Evolutionary conservation across 2,329 filamentous ascomycete genomes (phyloP).

Genomic region (Claviceps sp.): DNA sequence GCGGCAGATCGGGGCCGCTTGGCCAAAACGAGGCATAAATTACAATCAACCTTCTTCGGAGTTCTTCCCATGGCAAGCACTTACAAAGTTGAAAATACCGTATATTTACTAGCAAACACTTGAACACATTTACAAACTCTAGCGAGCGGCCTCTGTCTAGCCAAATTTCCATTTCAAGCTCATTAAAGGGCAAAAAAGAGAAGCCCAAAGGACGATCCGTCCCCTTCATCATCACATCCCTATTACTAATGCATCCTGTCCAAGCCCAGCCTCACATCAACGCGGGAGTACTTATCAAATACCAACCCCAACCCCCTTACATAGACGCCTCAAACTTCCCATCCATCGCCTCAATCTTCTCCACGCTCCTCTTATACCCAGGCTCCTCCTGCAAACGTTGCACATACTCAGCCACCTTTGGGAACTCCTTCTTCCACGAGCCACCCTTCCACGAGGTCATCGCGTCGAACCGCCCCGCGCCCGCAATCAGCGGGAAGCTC

Average conservation of each 20-base stretch:
- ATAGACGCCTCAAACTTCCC: slow-evolving; percentile 18
- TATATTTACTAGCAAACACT: no score
- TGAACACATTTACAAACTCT: no score
- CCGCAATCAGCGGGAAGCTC: slow-evolving; percentile 37
- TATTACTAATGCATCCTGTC: neutral
- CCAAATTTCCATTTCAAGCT: no score
- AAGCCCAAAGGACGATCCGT: neutral
- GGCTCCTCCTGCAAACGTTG: slow-evolving; percentile 29
- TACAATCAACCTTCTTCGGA: neutral
- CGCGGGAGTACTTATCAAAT: neutral
- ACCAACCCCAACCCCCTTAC: neutral
- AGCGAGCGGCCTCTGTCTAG: no score
- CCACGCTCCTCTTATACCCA: slow-evolving; percentile 33
- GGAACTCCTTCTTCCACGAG: slow-evolving; percentile 25
- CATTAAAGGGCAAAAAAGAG: no score
- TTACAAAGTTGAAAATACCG: no score
- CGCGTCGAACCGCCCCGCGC: slow-evolving; percentile 23
- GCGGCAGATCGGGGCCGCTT: neutral
- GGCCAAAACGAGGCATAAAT: neutral
- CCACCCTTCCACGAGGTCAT: slow-evolving; percentile 30
- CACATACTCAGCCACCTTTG: slow-evolving; percentile 34
- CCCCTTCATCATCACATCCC: neutral
- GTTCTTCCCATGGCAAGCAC: neutral
- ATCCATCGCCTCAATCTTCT: slow-evolving; percentile 37
- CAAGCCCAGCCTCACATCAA: neutral